phyloP scores from a whole-genome alignment of 2,329 filamentous ascomycete species.

The Helminthosporium solani region DNA sequence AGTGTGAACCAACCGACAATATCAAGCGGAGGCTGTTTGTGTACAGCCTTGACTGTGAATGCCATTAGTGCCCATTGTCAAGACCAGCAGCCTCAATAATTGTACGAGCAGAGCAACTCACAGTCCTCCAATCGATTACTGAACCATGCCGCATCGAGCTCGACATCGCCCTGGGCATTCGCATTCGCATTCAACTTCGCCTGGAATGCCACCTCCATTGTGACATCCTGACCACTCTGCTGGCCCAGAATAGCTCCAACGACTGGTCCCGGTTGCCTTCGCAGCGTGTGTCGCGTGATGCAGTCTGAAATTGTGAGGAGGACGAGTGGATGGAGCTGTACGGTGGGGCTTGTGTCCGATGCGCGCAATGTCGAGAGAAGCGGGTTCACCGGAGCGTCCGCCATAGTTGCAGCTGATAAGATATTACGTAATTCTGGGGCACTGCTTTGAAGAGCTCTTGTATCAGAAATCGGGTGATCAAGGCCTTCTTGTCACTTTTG shows the following conservation, averaged over 20 bases:
- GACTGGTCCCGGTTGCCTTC: conserved; percentile 72
- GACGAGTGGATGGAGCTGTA: conserved; percentile 88
- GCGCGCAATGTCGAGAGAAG: conserved; percentile 47
- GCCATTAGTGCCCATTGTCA: conserved; percentile 5
- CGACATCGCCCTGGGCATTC: conserved; percentile 56
- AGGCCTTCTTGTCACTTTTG: conserved; percentile 7
- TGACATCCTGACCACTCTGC: conserved; percentile 86
- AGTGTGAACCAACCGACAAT: conserved; percentile 93
- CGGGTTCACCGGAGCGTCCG: conserved; percentile 40
- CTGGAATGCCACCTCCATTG: conserved; percentile 90
- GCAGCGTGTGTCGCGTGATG: conserved; percentile 84
- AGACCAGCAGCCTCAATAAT: too few relatives aligned
- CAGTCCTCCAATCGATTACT: conserved; percentile 78
- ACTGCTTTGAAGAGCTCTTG: background rate
- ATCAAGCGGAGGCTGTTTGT: conserved; percentile 75
- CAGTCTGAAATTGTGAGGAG: conserved; percentile 97
- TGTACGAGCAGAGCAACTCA: conserved; percentile 47
- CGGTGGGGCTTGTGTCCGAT: conserved; percentile 73
- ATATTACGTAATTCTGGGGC: too few relatives aligned
- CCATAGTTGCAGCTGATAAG: conserved; percentile 32
- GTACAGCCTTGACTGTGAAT: conserved; percentile 75
- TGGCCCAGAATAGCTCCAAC: conserved; percentile 88
- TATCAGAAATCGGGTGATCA: conserved; percentile 1
- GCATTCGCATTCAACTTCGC: conserved; percentile 55
- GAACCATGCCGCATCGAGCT: conserved; percentile 73